Evolutionary conservation across 1,284 basidiomycete genomes (phyloP), one percentile per base, ranked within the genome.

Genomic region (Polyporus tsugae): DNA sequence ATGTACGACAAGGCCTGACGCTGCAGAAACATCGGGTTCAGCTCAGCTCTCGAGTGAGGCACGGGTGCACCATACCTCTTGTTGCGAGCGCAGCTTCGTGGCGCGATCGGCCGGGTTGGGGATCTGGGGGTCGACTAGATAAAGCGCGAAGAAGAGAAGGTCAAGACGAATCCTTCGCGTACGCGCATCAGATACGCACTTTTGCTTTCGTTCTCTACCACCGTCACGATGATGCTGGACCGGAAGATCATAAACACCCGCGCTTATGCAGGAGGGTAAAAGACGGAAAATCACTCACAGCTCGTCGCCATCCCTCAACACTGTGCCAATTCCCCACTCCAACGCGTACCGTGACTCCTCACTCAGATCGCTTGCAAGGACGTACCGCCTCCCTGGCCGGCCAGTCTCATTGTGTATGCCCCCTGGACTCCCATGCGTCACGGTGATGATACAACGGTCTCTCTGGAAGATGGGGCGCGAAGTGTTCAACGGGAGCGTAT

Each of bases 291-390:
- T 10, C 4, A 78, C 84, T 68, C 68, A 87, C 90, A 97, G 83
- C 80, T 96, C 94, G 78, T 99, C 97, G 0, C 97, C 97, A 79
- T 99, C 97, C 70, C 96, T 85, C 69, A 98, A 82, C 0, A 99
- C 97, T 0, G 97, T 99, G 6, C 97, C 97, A 70, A 99, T 97
- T 0, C 94, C 96, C 95, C 96, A 97, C 78, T 97, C 95, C 7
- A 97, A 88, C 0, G 96, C 96, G 80, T 95, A 98, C 44, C 92
- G 85, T 80, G 90, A 92, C 83, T 98, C 96, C 74, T 98, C 94
- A 72, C 94, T 96, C 75, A 99, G 80, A 85, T 99, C 97, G 76
- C 95, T 97, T 2, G 95, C 94, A 22, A 99, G 92, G 6, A 98
- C 86, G 79, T 99, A 99, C 57, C 87, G 86, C 75, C 90, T 89